Percentiles rank a stretch among this genome's conserved stretches.
phyloP scores from a whole-genome alignment of 2,329 filamentous ascomycete genomes.

The Cordyceps cicadae region DNA sequence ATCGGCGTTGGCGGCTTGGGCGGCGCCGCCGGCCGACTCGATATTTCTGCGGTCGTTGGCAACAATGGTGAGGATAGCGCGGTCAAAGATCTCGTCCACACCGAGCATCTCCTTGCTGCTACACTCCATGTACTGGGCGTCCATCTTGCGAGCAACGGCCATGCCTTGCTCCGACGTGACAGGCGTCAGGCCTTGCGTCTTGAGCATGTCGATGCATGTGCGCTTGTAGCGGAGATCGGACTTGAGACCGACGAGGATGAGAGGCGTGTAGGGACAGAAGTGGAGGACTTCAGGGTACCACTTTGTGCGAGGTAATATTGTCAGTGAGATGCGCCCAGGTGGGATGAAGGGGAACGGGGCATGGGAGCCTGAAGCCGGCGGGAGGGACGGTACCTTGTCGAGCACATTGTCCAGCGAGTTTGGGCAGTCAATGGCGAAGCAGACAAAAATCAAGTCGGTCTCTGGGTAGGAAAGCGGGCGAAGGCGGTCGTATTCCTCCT shows the following conservation, averaged over 20 bases:
- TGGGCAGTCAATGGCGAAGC: constrained; percentile 97
- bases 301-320: constrained; percentile 36
- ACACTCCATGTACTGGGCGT: constrained; percentile 93
- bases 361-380: not conserved
- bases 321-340: not conserved
- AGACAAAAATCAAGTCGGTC: constrained; percentile 95
- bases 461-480: constrained; percentile 95
- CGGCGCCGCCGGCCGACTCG: constrained; percentile 37
- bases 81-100: constrained; percentile 93
- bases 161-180: constrained; percentile 87
- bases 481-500: constrained; percentile 96
- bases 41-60: constrained; percentile 64
- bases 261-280: constrained; percentile 94
- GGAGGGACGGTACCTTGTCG: constrained; percentile 68
- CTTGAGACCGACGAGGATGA: constrained; percentile 93
- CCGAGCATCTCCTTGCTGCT: constrained; percentile 96
- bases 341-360: too few relatives aligned
- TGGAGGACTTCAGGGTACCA: constrained; percentile 99
- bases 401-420: constrained; percentile 97
- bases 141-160: constrained; percentile 86
- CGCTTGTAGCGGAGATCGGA: constrained; percentile 93
- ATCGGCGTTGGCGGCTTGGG: constrained; percentile 29
- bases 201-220: constrained; percentile 96
- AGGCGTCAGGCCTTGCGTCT: constrained; percentile 91
- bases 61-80: constrained; percentile 83